A percentile compares a stretch with the other conserved stretches of the same genome.
phyloP scores from a whole-genome alignment of 2,329 filamentous ascomycete species.

The Clarireedia hainanense region DNA sequence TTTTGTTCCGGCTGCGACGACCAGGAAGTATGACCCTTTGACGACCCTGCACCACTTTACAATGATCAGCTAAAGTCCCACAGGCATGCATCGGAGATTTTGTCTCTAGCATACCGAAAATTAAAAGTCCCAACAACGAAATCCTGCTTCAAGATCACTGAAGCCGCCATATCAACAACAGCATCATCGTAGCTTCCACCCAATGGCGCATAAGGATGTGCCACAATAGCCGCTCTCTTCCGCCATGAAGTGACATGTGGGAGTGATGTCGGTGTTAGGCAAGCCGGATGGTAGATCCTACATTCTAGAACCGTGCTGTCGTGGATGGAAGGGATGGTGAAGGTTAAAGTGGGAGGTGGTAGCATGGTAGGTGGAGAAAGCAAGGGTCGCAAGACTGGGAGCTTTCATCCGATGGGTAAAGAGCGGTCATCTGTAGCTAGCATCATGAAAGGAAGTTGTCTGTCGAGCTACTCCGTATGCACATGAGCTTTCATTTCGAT shows the following conservation, averaged over 20 bases:
- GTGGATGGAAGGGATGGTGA: conserved; percentile 78
- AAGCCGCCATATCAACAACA: conserved; percentile 59
- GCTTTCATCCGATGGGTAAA: conserved; percentile 15
- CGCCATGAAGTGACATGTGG: conserved; percentile 25
- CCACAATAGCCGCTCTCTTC: conserved; percentile 56
- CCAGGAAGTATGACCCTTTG: conserved; percentile 78
- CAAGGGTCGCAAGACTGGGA: conserved; percentile 5
- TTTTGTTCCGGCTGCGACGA: conserved; percentile 69
- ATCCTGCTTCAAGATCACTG: conserved; percentile 53
- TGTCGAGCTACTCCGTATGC: too few relatives aligned
- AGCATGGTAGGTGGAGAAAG: conserved; percentile 35
- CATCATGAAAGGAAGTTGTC: not conserved
- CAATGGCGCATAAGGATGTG: conserved; percentile 84
- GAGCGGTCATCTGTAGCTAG: not conserved
- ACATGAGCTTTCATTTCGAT: too few relatives aligned
- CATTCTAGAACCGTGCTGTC: conserved; percentile 71
- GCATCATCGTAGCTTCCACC: conserved; percentile 81
- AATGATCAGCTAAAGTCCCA: not conserved
- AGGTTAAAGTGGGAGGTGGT: conserved; percentile 51
- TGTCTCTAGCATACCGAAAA: conserved; percentile 55
- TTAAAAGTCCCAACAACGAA: conserved; percentile 85
- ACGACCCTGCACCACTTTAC: conserved; percentile 64
- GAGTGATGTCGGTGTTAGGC: conserved; percentile 27
- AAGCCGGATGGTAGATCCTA: conserved; percentile 67
- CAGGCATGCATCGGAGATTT: not conserved